Evolutionary conservation across 768 basidiomycete genomes (phyloP).

Genomic region (Lentinula sp.): DNA sequence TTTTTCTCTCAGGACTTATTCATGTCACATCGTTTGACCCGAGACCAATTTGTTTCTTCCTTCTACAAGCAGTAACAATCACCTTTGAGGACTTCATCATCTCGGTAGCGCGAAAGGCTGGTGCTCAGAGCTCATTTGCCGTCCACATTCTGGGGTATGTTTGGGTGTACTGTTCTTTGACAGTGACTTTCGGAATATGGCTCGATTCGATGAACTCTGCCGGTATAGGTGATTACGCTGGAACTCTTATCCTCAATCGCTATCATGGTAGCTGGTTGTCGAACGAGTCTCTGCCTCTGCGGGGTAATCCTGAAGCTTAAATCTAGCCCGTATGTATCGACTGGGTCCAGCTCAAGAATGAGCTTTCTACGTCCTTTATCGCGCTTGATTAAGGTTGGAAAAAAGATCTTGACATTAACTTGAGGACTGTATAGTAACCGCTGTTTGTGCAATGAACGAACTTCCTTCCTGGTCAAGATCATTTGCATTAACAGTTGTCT

Average conservation of each 20-base stretch:
- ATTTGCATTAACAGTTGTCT: too few relatives aligned
- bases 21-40: neutral
- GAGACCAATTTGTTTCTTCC: neutral
- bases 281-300: too few relatives aligned
- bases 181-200: neutral
- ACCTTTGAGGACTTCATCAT: neutral
- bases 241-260: conserved; percentile 1
- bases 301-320: too few relatives aligned
- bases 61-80: neutral
- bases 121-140: neutral
- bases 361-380: too few relatives aligned
- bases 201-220: neutral
- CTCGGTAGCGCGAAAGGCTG: neutral
- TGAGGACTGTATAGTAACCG: too few relatives aligned
- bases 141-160: neutral
- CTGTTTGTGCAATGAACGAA: too few relatives aligned
- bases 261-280: neutral
- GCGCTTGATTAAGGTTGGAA: too few relatives aligned
- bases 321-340: too few relatives aligned
- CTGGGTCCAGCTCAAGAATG: too few relatives aligned
- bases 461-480: too few relatives aligned
- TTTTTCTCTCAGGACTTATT: neutral
- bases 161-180: neutral
- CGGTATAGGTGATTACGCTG: neutral
- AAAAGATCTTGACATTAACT: too few relatives aligned